Percentiles rank a stretch among this genome's conserved stretches.
phyloP scores from a whole-genome alignment of 352 stramenopile species.

The Pythium sukuiense region DNA sequence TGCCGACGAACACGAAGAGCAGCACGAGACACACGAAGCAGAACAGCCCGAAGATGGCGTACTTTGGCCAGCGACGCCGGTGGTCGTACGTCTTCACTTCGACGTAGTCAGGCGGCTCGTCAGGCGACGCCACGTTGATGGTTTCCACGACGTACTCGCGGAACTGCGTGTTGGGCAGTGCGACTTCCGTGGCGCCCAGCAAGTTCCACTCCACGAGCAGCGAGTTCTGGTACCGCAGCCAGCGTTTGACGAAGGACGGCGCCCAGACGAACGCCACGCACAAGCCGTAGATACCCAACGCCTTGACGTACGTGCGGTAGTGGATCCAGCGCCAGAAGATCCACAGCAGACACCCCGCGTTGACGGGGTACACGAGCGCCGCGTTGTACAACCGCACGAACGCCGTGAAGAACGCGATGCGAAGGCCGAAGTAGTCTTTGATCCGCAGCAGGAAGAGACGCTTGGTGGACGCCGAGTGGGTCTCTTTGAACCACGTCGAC shows the following conservation, averaged over 20 bases:
- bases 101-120: conserved; percentile 57
- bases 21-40: conserved; percentile 49
- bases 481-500: conserved; percentile 55
- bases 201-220: conserved; percentile 67
- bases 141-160: conserved; percentile 55
- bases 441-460: conserved; percentile 53
- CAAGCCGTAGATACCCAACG: conserved; percentile 50
- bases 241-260: conserved; percentile 58
- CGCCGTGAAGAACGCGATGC: conserved; percentile 58
- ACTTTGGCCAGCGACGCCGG: conserved; percentile 55
- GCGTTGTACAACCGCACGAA: conserved; percentile 63
- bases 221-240: conserved; percentile 61
- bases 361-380: conserved; percentile 47
- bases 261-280: conserved; percentile 54
- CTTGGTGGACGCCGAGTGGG: conserved; percentile 37
- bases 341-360: conserved; percentile 48
- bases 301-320: conserved; percentile 56
- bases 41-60: conserved; percentile 50
- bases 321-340: conserved; percentile 57
- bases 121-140: conserved; percentile 55
- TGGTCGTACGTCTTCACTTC: conserved; percentile 62
- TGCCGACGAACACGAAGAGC: conserved; percentile 53
- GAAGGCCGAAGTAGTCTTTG: conserved; percentile 67
- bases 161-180: conserved; percentile 54
- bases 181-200: conserved; percentile 48